Evolutionary conservation across 768 basidiomycete genomes (phyloP), one percentile per base, ranked within the genome.

Genomic region (Mycena capillaripes): DNA sequence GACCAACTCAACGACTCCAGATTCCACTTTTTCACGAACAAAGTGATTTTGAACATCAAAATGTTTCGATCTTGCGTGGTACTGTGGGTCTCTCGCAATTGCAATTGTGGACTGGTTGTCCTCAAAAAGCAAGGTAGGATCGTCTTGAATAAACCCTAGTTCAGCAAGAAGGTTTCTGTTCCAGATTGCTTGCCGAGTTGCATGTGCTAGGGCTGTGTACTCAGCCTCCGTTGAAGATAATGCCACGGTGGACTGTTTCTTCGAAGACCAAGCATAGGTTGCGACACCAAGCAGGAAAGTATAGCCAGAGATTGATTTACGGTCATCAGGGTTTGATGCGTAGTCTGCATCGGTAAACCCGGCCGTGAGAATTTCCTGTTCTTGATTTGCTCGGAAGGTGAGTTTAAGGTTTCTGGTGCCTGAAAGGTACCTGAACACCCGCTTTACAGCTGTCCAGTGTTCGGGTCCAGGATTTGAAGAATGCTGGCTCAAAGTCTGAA

Each of bases 71-170:
- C 55, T 34, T 12, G 53, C 40, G 17, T 42, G 55, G 36, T n/a
- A 44, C 17, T 66, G 65, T 19, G 36, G 38, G 4, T 44, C 42
- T 14, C 38, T 30, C 27, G 55, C 27, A 38, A 66, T 14, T 5
- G 55, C 11, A 10, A 66, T 56, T 7, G 65, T 27, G 2, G 65
- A 66, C 10, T 44, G 53, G 12, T 66, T 66, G 14, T 66, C 53
- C 14, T 2, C 17, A 29, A n/a, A 44, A 8, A 57, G 10, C 0
- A 36, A 5, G 0, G 53, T 66, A 1, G 65, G 42, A 17, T 14
- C n/a, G 4, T 36, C 38, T 4, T 14, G 25, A 6, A 21, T n/a
- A 27, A 4, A 1, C 4, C 10, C 8, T 1, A 55, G 19, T 19
- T 55, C 32, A 10, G 32, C 12, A 11, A 53, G 11, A 29, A 66